Evolutionary conservation across 768 basidiomycete genomes (phyloP), one percentile per base, ranked within the genome.

Genomic region (Pisolithus microcarpus): DNA sequence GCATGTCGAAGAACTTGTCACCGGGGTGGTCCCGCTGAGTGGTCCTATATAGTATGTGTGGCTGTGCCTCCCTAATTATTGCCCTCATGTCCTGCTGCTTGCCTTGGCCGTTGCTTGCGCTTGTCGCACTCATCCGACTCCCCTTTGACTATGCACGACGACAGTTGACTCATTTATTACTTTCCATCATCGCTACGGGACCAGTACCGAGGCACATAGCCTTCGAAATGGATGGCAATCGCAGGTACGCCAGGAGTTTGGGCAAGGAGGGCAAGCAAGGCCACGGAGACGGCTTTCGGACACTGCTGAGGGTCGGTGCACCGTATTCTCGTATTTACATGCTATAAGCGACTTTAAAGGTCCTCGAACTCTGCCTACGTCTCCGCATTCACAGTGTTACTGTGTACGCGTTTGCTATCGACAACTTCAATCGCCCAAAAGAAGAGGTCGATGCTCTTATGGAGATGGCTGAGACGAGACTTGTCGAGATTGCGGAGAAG

Each of bases 201-300:
- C 94, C 95, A 0, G 76, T 94, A 8, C 96, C 96, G 0, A 68
- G 73, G 39, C 96, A 99, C 71, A 79, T 98, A 26, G 93, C 88
- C 2, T 94, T 99, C 64, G 84, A 95, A 24, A 94, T 99, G 92
- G 96, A 99, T 62, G 96, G 96, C 4, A 97, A 98, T 65, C 74
- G 96, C 48, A 76, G 96, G 10, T 95, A 89, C 62, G 94, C 96
- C 1, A 75, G 90, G 65, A 69, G 72, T 57, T 70, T 78, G 19
- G 79, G 82, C 15, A 78, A 82, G 65, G 65, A 74, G n/a, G 76
- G 89, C 18, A 72, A 73, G 31, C 74, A 91, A 55, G 95, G 96
- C 3, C 95, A 99, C 65, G 71, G 74, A 5, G 84, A 86, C 42
- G 96, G 96, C 0, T 98, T 91, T 65, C 65, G 79, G 42, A 84